These are phyloP conservation scores for Moesziomyces sp. DNA, from an alignment of 1,284 basidiomycete genomes.

Conservation along the genomic window DNA sequence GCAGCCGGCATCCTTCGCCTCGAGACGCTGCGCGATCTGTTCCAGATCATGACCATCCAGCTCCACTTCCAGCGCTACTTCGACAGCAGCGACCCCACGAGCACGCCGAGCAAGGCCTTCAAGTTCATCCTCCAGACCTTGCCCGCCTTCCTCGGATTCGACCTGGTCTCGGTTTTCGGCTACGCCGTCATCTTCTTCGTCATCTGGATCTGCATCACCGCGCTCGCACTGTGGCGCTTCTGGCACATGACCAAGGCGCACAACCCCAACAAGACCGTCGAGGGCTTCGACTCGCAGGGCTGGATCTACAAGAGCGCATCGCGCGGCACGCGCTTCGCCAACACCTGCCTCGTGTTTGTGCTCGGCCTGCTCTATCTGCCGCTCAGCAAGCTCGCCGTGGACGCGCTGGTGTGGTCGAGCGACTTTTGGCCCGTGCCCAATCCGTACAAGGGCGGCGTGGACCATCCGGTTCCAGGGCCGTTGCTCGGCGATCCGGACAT, in stretches of 20 bases:
- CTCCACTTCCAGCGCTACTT: constrained; percentile 45
- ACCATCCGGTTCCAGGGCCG: constrained; percentile 53
- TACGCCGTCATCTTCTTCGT: constrained; percentile 55
- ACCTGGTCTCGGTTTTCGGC: constrained; percentile 61
- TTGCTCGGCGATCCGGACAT: constrained; percentile 73
- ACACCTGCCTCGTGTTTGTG: constrained; percentile 56
- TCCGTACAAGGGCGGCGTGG: constrained; percentile 74
- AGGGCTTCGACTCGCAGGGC: constrained; percentile 58
- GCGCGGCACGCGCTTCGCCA: constrained; percentile 52
- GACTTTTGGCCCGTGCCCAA: constrained; percentile 69
- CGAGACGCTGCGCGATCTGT: constrained; percentile 55
- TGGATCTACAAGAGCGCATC: constrained; percentile 53
- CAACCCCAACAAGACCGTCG: constrained; percentile 56
- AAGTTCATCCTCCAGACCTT: constrained; percentile 51
- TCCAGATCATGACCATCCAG: constrained; percentile 56
- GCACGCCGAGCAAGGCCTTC: constrained; percentile 17
- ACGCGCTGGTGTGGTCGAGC: constrained; percentile 59
- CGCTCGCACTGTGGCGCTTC: constrained; percentile 43
- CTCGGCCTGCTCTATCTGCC: constrained; percentile 59
- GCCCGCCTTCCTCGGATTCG: constrained; percentile 54
- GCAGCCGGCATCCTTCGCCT: constrained; percentile 58
- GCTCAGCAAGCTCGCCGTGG: constrained; percentile 61
- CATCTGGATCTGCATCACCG: constrained; percentile 49
- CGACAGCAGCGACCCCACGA: constrained; percentile 27
- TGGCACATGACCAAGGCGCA: constrained; percentile 54